Base-by-base conservation (phyloP, 73 alveolate species). In the Paramecium pentaurelia region DNA sequence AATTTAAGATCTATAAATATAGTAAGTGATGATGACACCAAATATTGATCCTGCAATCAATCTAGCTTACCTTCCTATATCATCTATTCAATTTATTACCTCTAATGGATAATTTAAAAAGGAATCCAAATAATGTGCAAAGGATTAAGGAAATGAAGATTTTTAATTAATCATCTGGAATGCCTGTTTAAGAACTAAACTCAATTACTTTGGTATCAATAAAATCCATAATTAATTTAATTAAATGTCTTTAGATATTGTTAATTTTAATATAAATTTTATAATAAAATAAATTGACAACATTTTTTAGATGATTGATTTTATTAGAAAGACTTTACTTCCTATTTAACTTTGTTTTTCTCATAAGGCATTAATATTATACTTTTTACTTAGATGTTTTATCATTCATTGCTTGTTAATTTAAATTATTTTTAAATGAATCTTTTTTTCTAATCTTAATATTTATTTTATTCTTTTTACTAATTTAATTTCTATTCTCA, bases 81-180 rank as follows among this genome's bases (percentile, higher is more conserved):
- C 36, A 51, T 86, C 85, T 47, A 60, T 71, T 6, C 40, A 12
- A 22, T 38, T 37, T 59, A 58, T 58, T 60, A 60, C 77, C 77
- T 60, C 93, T 75, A 1, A 59, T 32, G 32, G 34, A 30, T 16
- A 18, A 86, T 58, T 73, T 40, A 49, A 60, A 87, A 36, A 87
- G 4, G 64, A 87, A 37, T 25, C 93, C 89, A 20, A 64, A 87
- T 37, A 59, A 47, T 22, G 77, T 64, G 20, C 71, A 58, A 30
- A 51, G 38, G 8, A 86, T n/a, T 14, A 86, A 60, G 2, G 87
- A 86, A 30, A 75, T 38, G 14, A 86, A 54, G 16, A 86, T 45
- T 36, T 77, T 86, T 22, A 86, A 14, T 44, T 86, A 86, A 37
- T 86, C 93, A 58, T 45, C 88, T n/a, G 93, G 93, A 3, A 86